Conservation (phyloP, 83 land plant genomes). For the Picea mariana region DNA sequence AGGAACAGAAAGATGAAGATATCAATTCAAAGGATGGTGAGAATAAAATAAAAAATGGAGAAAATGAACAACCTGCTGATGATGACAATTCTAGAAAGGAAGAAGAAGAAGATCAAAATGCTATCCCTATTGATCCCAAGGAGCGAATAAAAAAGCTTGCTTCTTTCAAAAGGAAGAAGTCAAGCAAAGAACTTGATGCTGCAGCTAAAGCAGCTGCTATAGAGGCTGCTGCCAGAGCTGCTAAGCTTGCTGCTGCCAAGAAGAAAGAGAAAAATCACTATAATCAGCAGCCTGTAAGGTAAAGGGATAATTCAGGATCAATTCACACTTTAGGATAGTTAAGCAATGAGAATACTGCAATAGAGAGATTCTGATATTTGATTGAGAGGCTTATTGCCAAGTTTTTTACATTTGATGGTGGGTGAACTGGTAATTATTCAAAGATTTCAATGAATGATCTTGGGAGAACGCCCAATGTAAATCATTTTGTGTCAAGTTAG, state of each 20-base stretch:
- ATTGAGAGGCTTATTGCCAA: too few species aligned
- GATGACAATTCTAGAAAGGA: constrained; percentile 24
- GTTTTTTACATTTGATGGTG: too few species aligned
- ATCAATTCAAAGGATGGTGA: constrained; percentile 30
- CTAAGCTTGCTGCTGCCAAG: constrained; percentile 94
- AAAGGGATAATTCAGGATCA: constrained; percentile 19
- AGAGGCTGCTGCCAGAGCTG: constrained; percentile 93
- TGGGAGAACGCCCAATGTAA: too few species aligned
- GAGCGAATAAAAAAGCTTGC: constrained; percentile 84
- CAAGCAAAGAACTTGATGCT: constrained; percentile 77
- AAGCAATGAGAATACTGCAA: constrained; percentile 2
- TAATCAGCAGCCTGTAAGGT: constrained; percentile 97
- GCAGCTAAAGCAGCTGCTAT: constrained; percentile 90
- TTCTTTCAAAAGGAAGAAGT: constrained; percentile 79
- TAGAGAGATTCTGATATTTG: constrained; percentile 11
- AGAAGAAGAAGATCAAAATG: constrained; percentile 41
- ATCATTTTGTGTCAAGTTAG: too few species aligned
- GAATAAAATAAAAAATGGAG: constrained; percentile 11
- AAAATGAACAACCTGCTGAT: constrained; percentile 27
- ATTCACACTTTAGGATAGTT: background rate
- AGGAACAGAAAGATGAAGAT: constrained; percentile 69
- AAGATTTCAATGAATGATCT: too few species aligned
- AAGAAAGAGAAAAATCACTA: constrained; percentile 97
- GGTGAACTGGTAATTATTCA: too few species aligned
- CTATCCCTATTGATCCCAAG: constrained; percentile 61